Percentiles rank a stretch among this genome's conserved stretches.
These are phyloP conservation scores for Collybia sordida DNA, from an alignment of 768 basidiomycete genomes.

Conservation along the genomic window DNA sequence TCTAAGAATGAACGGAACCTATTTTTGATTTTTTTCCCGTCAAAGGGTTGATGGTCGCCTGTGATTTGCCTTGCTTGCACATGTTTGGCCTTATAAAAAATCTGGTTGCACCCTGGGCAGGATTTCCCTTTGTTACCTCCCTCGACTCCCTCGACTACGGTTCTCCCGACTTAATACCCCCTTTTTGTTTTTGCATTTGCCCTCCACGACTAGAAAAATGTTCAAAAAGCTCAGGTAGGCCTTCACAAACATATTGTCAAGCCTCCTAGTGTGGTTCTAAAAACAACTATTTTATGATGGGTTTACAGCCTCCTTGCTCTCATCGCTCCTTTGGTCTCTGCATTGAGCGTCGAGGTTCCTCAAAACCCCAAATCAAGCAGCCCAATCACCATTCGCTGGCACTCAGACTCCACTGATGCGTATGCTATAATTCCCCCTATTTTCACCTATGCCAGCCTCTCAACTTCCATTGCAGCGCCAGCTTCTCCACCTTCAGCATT, in stretches of 20 bases:
- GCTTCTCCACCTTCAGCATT: slow-evolving; percentile 38
- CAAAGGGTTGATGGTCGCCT: neutral
- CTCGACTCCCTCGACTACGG: slow-evolving; percentile 13
- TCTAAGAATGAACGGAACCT: too few species aligned
- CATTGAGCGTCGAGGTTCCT: slow-evolving; percentile 42
- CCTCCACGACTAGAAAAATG: slow-evolving; percentile 40
- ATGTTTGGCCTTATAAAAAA: slow-evolving; percentile 30
- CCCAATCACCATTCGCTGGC: slow-evolving; percentile 47
- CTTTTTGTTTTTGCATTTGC: slow-evolving; percentile 15
- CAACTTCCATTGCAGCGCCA: slow-evolving; percentile 7
- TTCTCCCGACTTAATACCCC: slow-evolving; percentile 14
- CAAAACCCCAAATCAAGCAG: slow-evolving; percentile 29
- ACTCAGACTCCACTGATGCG: slow-evolving; percentile 40
- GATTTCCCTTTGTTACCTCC: slow-evolving; percentile 7
- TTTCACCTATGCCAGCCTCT: neutral
- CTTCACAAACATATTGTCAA: too few species aligned
- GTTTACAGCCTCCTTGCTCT: slow-evolving; percentile 41
- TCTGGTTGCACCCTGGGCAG: neutral
- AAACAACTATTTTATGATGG: neutral
- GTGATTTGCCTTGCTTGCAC: slow-evolving; percentile 19
- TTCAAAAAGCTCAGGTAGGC: slow-evolving; percentile 48
- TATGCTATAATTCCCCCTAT: slow-evolving; percentile 21
- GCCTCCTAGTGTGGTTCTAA: neutral
- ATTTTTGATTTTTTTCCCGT: too few species aligned
- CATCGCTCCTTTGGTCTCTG: slow-evolving; percentile 46